Conservation (phyloP, 2,329 filamentous ascomycete genomes). For the Fusarium concolor region DNA sequence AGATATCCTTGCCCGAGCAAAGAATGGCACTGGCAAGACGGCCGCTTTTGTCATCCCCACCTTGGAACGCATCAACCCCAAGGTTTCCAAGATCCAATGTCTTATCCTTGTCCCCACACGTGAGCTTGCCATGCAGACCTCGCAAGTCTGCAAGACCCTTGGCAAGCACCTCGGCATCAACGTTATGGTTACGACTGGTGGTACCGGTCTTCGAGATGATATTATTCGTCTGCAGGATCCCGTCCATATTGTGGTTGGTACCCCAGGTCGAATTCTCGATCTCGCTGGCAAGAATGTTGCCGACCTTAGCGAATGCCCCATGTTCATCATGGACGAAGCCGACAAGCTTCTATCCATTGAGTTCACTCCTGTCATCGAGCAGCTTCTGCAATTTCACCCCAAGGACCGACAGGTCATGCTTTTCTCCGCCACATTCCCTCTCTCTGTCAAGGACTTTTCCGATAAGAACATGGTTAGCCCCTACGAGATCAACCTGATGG, state of each 20-base stretch:
- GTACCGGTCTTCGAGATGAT: slow-evolving; percentile 93
- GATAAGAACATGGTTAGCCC: slow-evolving; percentile 98
- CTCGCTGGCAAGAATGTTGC: slow-evolving; percentile 96
- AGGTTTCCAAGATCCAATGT: slow-evolving; percentile 95
- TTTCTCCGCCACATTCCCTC: slow-evolving; percentile 96
- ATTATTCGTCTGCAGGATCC: slow-evolving; percentile 94
- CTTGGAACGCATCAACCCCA: slow-evolving; percentile 95
- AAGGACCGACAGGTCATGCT: slow-evolving; percentile 99
- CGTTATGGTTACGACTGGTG: slow-evolving; percentile 99
- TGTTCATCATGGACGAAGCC: slow-evolving; percentile 99
- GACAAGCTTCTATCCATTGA: slow-evolving; percentile 97
- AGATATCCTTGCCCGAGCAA: slow-evolving; percentile 95
- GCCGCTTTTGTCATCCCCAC: slow-evolving; percentile 97
- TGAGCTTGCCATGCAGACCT: slow-evolving; percentile 97
- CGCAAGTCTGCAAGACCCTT: slow-evolving; percentile 98
- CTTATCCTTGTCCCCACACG: slow-evolving; percentile 96
- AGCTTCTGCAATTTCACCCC: slow-evolving; percentile 93
- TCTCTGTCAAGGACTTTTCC: slow-evolving; percentile 97
- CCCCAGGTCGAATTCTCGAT: slow-evolving; percentile 95
- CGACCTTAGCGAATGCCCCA: slow-evolving; percentile 94
- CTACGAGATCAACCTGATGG: slow-evolving; percentile 99
- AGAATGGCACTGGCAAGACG: slow-evolving; percentile 99
- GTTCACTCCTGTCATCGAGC: slow-evolving; percentile 97
- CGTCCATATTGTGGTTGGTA: slow-evolving; percentile 97
- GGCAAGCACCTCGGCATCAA: slow-evolving; percentile 98